Evolutionary conservation across 352 stramenopile species (phyloP), one percentile per base, ranked within the genome.

Genomic region (Phytophthora fragariaefolia): DNA sequence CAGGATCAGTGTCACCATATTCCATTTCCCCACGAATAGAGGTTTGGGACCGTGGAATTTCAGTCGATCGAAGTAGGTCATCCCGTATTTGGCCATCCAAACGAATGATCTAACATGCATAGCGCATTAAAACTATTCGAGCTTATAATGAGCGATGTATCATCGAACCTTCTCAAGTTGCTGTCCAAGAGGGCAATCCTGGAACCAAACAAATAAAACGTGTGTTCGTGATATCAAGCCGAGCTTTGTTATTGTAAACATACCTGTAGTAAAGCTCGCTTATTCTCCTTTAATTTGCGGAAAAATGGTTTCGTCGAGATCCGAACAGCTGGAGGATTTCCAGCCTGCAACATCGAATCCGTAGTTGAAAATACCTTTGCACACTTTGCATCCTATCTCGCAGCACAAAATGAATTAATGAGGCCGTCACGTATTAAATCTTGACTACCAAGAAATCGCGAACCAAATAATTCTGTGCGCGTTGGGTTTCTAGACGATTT

Each of bases 151-250:
- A 15, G 7, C 40, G 10, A 26, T 15, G 40, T 12, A 36, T 34
- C 15, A 1, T 55, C 36, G 12, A 0, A 87, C 79, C 74, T 78
- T 72, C 23, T 79, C 69, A 27, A 85, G 68, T 46, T 85, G 77
- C 24, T 32, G 28, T 8, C 51, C 64, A 3, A 85, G 45, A 23
- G 73, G 52, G 28, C 64, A 80, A 27, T 56, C 52, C 77, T 77
- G 22, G 22, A 18, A 9, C 42, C 1, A 7, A 54, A 34, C 9
- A 42, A 23, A 38, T 40, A 4, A 4, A 27, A 46, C 6, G 18
- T 15, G n/a, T 51, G 13, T 4, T 30, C 9, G 30, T 4, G 12
- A 27, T n/a, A 24, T 8, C 20, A 28, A n/a, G 45, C 18, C 45
- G 6, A 22, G 18, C 6, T 26, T 23, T 8, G 5, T 7, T 10